phyloP scores from a whole-genome alignment of 1,284 basidiomycete genomes.

The Heterobasidion parviporum region DNA sequence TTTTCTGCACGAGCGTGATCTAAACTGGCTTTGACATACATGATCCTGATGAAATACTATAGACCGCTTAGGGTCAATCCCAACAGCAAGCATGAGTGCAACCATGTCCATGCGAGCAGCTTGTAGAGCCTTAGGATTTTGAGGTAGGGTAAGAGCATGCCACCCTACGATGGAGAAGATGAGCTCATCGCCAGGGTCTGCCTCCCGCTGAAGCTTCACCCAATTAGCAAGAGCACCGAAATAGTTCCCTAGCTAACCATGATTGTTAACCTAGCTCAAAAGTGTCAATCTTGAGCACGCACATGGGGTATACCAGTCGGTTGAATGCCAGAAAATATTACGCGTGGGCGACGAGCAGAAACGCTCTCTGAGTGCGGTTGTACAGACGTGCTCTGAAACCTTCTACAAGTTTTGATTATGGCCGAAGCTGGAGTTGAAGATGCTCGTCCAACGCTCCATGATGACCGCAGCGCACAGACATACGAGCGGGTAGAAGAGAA shows the following conservation, averaged over 20 bases:
- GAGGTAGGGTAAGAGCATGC: slow-evolving; percentile 89
- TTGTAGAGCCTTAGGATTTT: slow-evolving; percentile 61
- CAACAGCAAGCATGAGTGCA: slow-evolving; percentile 79
- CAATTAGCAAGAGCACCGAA: slow-evolving; percentile 87
- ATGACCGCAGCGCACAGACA: not conserved
- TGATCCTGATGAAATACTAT: slow-evolving; percentile 87
- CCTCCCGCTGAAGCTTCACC: slow-evolving; percentile 70
- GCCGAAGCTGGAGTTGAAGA: not conserved
- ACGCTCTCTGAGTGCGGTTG: not conserved
- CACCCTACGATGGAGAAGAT: slow-evolving; percentile 88
- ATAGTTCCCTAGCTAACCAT: slow-evolving; percentile 80
- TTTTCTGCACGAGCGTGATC: not conserved
- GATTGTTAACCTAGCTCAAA: slow-evolving; percentile 4
- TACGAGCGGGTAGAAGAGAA: not conserved
- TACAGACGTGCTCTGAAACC: not conserved
- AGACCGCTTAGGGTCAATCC: slow-evolving; percentile 73
- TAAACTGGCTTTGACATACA: slow-evolving; percentile 32
- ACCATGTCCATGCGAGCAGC: slow-evolving; percentile 71
- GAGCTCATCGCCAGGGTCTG: slow-evolving; percentile 52
- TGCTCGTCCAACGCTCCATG: not conserved
- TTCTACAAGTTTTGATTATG: not conserved
- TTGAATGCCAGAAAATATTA: slow-evolving; percentile 79
- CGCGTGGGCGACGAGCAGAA: slow-evolving; percentile 13
- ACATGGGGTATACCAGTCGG: slow-evolving; percentile 86
- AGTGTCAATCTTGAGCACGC: slow-evolving; percentile 15